Base-by-base conservation (phyloP, 345 rosid genomes). In the Melastoma malabathricum region DNA sequence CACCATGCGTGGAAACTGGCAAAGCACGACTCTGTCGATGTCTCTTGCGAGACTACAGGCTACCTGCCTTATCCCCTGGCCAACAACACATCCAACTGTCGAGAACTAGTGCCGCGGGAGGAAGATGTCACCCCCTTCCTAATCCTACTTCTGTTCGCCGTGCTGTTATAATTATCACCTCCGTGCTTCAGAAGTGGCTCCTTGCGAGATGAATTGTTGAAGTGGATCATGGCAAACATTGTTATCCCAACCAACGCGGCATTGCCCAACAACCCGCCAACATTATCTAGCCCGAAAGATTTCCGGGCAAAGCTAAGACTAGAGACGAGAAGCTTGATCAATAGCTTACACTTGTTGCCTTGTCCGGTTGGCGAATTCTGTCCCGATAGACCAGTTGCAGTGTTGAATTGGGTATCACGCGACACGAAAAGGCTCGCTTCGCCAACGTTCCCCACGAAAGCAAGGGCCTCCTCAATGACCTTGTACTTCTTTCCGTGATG, bases 401-500 rank as follows among this genome's bases (percentile, higher is more conserved):
- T 20, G 17, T 48, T 47, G 18, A 64, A 79, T 13, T 82, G 82
- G 56, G 77, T 70, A 49, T 80, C 87, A 18, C 86, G 82, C 48
- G 82, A 77, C 47, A 77, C 66, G 44, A 71, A 75, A 43, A 52
- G 72, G n/a, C 65, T 50, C 7, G 79, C 56, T 49, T 59, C 80
- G 34, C 66, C 71, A 8, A 82, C 88, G 47, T 74, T 84, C 14
- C 98, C 94, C 8, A 84, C 84, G 52, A 92, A 92, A 18, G 86
- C 82, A 34, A 75, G 64, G 55, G 97, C 90, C 75, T 92, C 98
- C 57, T 87, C 94, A 27, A 92, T 67, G 57, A 92, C 97, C 62
- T 82, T 75, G 61, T 82, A 76, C 73, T 71, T 81, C 72, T 83
- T 81, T 18, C 95, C 98, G 13, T 72, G 80, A 64, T 87, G 96